These are phyloP conservation scores for Trametes sanguinea DNA, from an alignment of 768 basidiomycete species.

Conservation along the genomic window DNA sequence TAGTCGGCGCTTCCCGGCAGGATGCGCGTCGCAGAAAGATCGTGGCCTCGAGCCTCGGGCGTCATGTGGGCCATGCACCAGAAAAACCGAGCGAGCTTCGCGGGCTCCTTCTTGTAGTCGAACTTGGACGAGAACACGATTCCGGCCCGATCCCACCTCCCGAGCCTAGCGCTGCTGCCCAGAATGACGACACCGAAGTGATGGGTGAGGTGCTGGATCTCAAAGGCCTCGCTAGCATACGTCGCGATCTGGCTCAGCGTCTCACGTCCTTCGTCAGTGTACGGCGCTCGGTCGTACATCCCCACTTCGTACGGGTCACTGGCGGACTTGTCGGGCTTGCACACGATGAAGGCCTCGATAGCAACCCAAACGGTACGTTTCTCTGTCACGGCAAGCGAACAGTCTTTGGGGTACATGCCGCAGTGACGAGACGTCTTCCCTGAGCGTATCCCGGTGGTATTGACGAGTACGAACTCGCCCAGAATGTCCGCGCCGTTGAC, in stretches of 20 bases:
- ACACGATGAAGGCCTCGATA: background rate
- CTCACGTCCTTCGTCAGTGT: background rate
- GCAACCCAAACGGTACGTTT: background rate
- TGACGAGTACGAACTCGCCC: too few relatives aligned
- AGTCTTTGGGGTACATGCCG: background rate
- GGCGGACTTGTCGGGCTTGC: background rate
- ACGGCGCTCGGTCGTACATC: background rate
- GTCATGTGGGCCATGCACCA: background rate
- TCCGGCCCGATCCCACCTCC: conserved; percentile 1
- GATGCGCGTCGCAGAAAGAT: background rate
- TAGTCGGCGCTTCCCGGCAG: background rate
- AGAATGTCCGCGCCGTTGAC: too few relatives aligned
- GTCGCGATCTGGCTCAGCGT: conserved; percentile 1
- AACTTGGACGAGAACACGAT: background rate
- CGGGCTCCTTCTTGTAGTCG: conserved; percentile 2
- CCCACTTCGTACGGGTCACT: background rate
- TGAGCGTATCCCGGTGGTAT: too few relatives aligned
- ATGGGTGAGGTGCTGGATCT: conserved; percentile 4
- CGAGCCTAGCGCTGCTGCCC: background rate
- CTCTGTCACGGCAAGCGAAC: background rate
- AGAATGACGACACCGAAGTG: conserved; percentile 6
- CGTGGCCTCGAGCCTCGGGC: conserved; percentile 1
- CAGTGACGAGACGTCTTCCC: background rate
- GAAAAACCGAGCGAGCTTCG: conserved; percentile 2
- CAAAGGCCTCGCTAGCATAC: background rate